Conservation (phyloP, 345 rosid genomes). For the Rubroshorea leprosula region DNA sequence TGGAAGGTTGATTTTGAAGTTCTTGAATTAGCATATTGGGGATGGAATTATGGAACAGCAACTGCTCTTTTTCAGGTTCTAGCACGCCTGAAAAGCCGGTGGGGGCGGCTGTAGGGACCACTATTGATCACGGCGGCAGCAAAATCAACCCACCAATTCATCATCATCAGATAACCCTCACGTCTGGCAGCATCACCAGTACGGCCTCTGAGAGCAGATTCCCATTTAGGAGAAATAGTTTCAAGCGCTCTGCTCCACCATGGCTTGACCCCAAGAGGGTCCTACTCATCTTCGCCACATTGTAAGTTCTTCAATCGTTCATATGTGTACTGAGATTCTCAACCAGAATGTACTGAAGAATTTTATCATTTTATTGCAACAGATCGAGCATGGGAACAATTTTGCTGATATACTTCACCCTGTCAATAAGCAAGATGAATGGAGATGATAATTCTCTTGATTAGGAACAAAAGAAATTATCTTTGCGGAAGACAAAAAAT, state of each 20-base stretch:
- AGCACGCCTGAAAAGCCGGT: slow-evolving; percentile 55
- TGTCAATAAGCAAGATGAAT: slow-evolving; percentile 41
- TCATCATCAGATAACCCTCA: slow-evolving; percentile 80
- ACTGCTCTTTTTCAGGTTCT: slow-evolving; percentile 26
- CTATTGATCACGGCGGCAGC: slow-evolving; percentile 34
- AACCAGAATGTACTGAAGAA: too few relatives aligned
- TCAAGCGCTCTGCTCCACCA: slow-evolving; percentile 48
- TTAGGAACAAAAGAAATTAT: slow-evolving; percentile 13
- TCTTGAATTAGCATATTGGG: slow-evolving; percentile 1
- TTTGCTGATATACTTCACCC: slow-evolving; percentile 86
- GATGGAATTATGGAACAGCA: slow-evolving; percentile 14
- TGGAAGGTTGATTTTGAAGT: slow-evolving; percentile 1
- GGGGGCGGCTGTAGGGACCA: slow-evolving; percentile 23
- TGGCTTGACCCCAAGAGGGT: slow-evolving; percentile 92
- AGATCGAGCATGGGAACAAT: slow-evolving; percentile 97
- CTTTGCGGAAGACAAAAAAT: slow-evolving; percentile 10
- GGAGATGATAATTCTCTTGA: slow-evolving; percentile 36
- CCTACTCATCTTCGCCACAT: slow-evolving; percentile 77
- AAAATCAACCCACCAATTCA: slow-evolving; percentile 27
- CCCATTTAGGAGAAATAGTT: slow-evolving; percentile 50
- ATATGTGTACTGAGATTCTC: too few relatives aligned
- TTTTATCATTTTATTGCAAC: slow-evolving; percentile 11
- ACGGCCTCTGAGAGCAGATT: slow-evolving; percentile 38
- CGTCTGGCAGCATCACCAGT: slow-evolving; percentile 32
- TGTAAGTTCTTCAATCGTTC: slow-evolving; percentile 41